Percentiles rank a stretch among this genome's conserved stretches.
These are phyloP conservation scores for Fraxinus pennsylvanica DNA, from an alignment of 257 asterid genomes.

Conservation along the genomic window DNA sequence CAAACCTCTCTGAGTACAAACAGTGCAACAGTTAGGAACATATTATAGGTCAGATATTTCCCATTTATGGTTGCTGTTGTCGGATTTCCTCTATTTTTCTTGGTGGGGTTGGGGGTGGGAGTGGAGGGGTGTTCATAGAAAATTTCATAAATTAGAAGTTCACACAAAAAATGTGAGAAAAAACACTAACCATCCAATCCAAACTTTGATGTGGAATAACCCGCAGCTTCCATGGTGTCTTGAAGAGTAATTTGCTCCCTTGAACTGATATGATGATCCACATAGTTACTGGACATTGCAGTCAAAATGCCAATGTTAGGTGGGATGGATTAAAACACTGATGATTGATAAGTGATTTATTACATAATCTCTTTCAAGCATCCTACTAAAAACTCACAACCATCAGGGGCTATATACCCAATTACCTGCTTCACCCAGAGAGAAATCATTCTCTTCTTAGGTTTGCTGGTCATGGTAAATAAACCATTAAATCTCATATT, in stretches of 20 bases:
- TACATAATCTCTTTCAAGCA: slow-evolving; percentile 10
- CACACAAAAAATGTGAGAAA: slow-evolving; percentile 13
- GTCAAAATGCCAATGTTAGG: slow-evolving; percentile 26
- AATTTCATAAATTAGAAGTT: not conserved
- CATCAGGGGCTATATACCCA: not conserved
- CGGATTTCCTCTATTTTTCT: not conserved
- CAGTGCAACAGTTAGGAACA: slow-evolving; percentile 24
- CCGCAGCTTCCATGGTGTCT: slow-evolving; percentile 79
- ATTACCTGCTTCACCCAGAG: not conserved
- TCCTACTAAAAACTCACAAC: not conserved
- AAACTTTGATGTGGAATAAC: slow-evolving; percentile 85
- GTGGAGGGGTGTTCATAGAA: not conserved
- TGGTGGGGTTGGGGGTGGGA: not conserved
- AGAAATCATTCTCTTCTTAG: slow-evolving; percentile 10
- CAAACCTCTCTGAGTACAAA: slow-evolving; percentile 81
- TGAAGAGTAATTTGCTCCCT: slow-evolving; percentile 98
- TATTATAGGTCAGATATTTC: slow-evolving; percentile 2
- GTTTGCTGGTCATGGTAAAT: not conserved
- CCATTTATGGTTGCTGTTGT: not conserved
- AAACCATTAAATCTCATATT: slow-evolving; percentile 9
- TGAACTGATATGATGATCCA: slow-evolving; percentile 94
- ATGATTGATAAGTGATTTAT: not conserved
- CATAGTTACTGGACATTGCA: slow-evolving; percentile 72
- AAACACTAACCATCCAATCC: slow-evolving; percentile 86
- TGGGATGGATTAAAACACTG: not conserved